Percentiles rank a stretch among this genome's conserved stretches.
These are phyloP conservation scores for Zygosaccharomyces gambellarensis DNA, from an alignment of 805 yeast genomes.

Conservation along the genomic window DNA sequence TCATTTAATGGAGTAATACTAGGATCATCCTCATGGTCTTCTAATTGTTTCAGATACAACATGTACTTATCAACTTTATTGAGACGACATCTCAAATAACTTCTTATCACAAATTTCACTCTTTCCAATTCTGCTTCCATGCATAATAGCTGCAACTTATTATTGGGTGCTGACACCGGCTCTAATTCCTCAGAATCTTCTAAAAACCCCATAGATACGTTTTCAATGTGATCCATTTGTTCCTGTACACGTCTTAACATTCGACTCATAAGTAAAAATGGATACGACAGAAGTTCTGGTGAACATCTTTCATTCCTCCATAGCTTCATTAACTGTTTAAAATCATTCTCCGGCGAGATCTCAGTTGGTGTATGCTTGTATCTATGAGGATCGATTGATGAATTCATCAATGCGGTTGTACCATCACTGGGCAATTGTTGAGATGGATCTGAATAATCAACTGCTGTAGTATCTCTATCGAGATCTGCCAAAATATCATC, in stretches of 20 bases:
- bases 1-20: constrained; percentile 19
- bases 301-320: constrained; percentile 85
- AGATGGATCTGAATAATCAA: constrained; percentile 18
- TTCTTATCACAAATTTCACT: constrained; percentile 71
- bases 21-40: constrained; percentile 30
- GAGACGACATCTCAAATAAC: constrained; percentile 74
- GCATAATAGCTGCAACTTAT: constrained; percentile 70
- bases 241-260: constrained; percentile 55
- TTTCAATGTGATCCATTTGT: constrained; percentile 72
- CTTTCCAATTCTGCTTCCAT: constrained; percentile 91
- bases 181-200: constrained; percentile 34
- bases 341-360: constrained; percentile 22
- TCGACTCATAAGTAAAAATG: constrained; percentile 52
- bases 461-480: constrained; percentile 43
- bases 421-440: constrained; percentile 17
- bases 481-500: constrained; percentile 69
- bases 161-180: constrained; percentile 10
- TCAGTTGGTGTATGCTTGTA: constrained; percentile 3
- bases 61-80: constrained; percentile 69
- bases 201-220: constrained; percentile 72
- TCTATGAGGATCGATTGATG: constrained; percentile 17
- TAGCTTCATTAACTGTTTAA: constrained; percentile 44
- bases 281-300: constrained; percentile 81
- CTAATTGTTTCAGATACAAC: constrained; percentile 47
- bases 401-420: constrained; percentile 20